phyloP scores from a whole-genome alignment of 257 asterid species.

The Schizonepeta tenuifolia region DNA sequence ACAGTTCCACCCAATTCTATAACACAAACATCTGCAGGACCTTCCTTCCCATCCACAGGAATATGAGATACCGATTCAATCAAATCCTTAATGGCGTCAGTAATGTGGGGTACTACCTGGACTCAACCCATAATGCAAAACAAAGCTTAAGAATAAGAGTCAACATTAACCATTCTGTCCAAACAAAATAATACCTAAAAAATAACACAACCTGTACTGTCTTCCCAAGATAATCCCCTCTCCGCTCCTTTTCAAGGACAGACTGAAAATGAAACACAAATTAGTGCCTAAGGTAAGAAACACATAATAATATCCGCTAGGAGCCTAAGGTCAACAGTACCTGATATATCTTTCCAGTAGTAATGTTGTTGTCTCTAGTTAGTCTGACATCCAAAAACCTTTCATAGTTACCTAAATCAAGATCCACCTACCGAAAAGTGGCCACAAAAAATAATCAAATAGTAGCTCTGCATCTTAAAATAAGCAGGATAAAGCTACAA shows the following conservation, averaged over 20 bases:
- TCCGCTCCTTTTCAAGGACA: slow-evolving; percentile 89
- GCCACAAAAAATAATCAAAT: slow-evolving; percentile 14
- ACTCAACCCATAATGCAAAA: slow-evolving; percentile 25
- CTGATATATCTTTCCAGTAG: slow-evolving; percentile 99
- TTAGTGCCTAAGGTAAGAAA: slow-evolving; percentile 29
- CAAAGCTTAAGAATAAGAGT: slow-evolving; percentile 10
- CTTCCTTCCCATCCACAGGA: slow-evolving; percentile 94
- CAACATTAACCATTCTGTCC: background rate
- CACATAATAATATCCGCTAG: slow-evolving; percentile 25
- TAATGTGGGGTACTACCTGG: slow-evolving; percentile 98
- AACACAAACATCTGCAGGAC: slow-evolving; percentile 97
- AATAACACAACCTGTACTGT: slow-evolving; percentile 83
- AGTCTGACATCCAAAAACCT: slow-evolving; percentile 91
- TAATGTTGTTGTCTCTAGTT: slow-evolving; percentile 93
- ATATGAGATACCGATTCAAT: slow-evolving; percentile 75
- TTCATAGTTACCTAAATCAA: slow-evolving; percentile 96
- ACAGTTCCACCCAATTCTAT: slow-evolving; percentile 99
- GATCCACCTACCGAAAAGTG: slow-evolving; percentile 73
- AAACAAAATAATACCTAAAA: slow-evolving; percentile 19
- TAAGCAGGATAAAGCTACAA: background rate
- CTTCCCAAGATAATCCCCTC: slow-evolving; percentile 97
- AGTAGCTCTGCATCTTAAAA: slow-evolving; percentile 21
- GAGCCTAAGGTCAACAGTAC: slow-evolving; percentile 42
- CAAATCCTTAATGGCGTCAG: slow-evolving; percentile 96
- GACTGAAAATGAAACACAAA: slow-evolving; percentile 59